Evolutionary conservation across 2,329 filamentous ascomycete species (phyloP), one percentile per base, ranked within the genome.

Genomic region (Nemania sp.): DNA sequence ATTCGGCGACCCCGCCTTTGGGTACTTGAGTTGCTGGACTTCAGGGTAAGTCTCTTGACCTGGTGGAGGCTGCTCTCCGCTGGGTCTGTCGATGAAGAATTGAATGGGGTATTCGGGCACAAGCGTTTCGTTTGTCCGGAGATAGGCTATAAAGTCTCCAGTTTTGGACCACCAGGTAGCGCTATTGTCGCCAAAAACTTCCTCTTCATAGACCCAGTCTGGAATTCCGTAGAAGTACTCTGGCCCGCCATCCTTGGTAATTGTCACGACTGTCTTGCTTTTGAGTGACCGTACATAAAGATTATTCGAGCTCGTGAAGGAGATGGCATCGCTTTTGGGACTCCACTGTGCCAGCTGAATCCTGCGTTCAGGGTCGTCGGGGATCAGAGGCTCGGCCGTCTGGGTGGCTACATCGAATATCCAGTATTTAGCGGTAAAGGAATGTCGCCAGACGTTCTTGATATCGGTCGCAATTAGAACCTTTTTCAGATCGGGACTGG

Each of bases 131-230:
- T 99, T 94, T 5, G 94, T 99, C 24, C 91, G 86, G 56, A 99
- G 76, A 70, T 96, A 99, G 19, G 94, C 91, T 54, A 99, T 75
- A 68, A 89, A 96, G 64, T 91, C 88, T 46, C 92, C 94, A 69
- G 95, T 90, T 30, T 86, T 81, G 28, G 91, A 93, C 92, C 92
- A 99, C 94, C 95, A 99, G 1, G 92, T 95, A 5, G 90, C 93
- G 57, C 83, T 90, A 63, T 90, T 89, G 1, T 83, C 87, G 12
- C 77, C 72, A 58, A 97, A 90, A 3, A 96, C 90, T 70, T 96
- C 91, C 61, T 82, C 80, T 69, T 96, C 91, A 66, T 96, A 96
- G 0, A 97, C 94, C 94, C 94, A 99, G 70, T 99, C 95, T 0
- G 94, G 94, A 17, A 97, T 84, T 15, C 94, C 94, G 65, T 99